Evolutionary conservation across 2,329 filamentous ascomycete species (phyloP), one percentile per base, ranked within the genome.

Genomic region (Stagonosporopsis rhizophila): DNA sequence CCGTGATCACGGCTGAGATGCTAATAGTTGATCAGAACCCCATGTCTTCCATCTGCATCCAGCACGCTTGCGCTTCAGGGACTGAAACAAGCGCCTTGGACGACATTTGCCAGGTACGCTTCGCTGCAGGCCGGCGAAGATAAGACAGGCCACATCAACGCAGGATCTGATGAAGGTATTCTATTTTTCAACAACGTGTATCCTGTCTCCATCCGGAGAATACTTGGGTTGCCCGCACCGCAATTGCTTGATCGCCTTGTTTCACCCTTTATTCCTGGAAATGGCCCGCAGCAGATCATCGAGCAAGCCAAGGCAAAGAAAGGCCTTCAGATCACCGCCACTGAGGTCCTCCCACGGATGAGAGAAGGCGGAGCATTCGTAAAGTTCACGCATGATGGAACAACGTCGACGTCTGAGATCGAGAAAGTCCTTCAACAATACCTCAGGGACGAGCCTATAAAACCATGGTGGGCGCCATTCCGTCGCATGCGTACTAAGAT

Each of bases 331-430:
- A 79, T 96, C 44, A 87, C 88, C 55, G 86, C 96, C 42, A 90
- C 87, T 3, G 89, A 96, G 68, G 88, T 97, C 15, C 76, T 97
- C 17, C 92, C 93, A 0, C 85, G 92, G 3, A 81, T 96, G 25
- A 93, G 96, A 68, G 95, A 99, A 71, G 95, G 95, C 15, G 95
- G 95, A 12, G 92, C 91, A 0, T 98, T 96, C 73, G 88, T 98
- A 74, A 97, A 96, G 74, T 92, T 96, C 71, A 83, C 83, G 15
- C 85, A 85, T 63, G 80, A 81, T 72, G 78, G 42, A 67, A 81
- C 44, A 70, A 64, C 74, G 55, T 66, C 80, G 52, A 73, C 82
- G 2, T 78, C 79, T 19, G 83, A 87, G 25, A 80, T 91, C 14
- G 87, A 88, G 77, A 81, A 79, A 19, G 81, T 80, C 2, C 78